Evolutionary conservation across 2,329 filamentous ascomycete genomes (phyloP).

Genomic region (Talaromyces atroroseus): DNA sequence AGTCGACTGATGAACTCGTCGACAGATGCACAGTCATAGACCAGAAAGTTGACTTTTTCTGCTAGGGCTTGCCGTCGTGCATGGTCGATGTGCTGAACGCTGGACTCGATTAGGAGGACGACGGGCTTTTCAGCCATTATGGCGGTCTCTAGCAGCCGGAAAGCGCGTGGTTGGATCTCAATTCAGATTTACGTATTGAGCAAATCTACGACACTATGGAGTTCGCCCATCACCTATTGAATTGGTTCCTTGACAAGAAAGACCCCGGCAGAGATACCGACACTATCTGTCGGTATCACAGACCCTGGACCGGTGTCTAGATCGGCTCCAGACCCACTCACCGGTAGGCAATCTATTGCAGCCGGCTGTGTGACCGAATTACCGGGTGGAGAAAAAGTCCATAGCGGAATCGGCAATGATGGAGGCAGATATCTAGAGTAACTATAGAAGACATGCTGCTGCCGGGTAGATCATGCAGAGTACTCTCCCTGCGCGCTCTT

Average conservation of each 20-base stretch:
- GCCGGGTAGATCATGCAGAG: background rate
- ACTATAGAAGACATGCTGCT: slow-evolving; percentile 4
- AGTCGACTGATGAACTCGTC: slow-evolving; percentile 18
- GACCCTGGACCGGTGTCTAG: background rate
- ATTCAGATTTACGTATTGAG: background rate
- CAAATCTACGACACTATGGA: background rate
- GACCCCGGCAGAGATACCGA: background rate
- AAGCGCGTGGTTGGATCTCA: background rate
- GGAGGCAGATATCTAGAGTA: slow-evolving; percentile 8
- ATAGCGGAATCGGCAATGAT: slow-evolving; percentile 2
- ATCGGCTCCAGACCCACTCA: background rate
- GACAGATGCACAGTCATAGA: slow-evolving; percentile 9
- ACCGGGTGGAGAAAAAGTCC: slow-evolving; percentile 7
- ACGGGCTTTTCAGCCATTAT: slow-evolving; percentile 7
- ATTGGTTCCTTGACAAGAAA: slow-evolving; percentile 1
- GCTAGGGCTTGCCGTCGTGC: slow-evolving; percentile 6
- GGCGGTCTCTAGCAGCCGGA: slow-evolving; percentile 4
- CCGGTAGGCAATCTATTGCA: slow-evolving; percentile 5
- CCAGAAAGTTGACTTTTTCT: slow-evolving; percentile 13
- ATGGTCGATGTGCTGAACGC: slow-evolving; percentile 9
- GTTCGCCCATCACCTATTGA: background rate
- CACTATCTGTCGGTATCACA: slow-evolving; percentile 1
- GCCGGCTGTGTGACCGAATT: slow-evolving; percentile 5
- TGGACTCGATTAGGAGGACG: slow-evolving; percentile 8
- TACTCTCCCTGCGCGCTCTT: background rate